Conservation (phyloP, 768 basidiomycete genomes). For the Neoboletus subvelutipes region DNA sequence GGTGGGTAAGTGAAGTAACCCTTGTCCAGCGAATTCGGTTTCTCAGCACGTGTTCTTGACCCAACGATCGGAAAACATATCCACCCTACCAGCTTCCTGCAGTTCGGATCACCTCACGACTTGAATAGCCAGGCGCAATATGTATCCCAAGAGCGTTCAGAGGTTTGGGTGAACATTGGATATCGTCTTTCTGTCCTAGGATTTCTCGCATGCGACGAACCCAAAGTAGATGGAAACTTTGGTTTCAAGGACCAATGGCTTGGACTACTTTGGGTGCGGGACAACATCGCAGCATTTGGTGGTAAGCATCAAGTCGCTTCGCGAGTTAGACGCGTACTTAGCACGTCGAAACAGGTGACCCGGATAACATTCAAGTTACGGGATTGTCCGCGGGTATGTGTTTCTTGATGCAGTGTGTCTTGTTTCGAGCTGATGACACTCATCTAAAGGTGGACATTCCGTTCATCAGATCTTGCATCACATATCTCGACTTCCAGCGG, state of each 20-base stretch:
- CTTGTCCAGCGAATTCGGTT: not conserved
- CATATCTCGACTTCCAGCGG: constrained; percentile 58
- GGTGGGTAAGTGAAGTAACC: constrained; percentile 52
- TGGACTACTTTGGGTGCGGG: constrained; percentile 65
- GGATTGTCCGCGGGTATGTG: constrained; percentile 64
- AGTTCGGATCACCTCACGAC: constrained; percentile 73
- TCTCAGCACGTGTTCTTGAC: not conserved
- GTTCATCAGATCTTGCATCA: constrained; percentile 73
- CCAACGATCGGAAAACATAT: not conserved
- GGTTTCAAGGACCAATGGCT: constrained; percentile 85
- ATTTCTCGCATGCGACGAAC: no score
- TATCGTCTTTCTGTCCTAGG: constrained; percentile 75
- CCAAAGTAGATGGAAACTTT: no score
- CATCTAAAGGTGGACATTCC: constrained; percentile 58
- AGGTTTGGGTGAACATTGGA: no score
- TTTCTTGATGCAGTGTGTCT: not conserved
- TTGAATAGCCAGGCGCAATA: constrained; percentile 63
- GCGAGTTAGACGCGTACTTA: not conserved
- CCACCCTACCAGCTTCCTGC: constrained; percentile 55
- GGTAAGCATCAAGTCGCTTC: constrained; percentile 37
- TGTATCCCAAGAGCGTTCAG: constrained; percentile 55
- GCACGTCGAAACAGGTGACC: constrained; percentile 46
- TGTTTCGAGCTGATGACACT: not conserved
- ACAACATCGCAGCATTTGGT: constrained; percentile 67
- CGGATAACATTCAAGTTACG: constrained; percentile 56